Base-by-base conservation (phyloP, 2,329 filamentous ascomycete species). In the Paracoccidioides brasiliensis region DNA sequence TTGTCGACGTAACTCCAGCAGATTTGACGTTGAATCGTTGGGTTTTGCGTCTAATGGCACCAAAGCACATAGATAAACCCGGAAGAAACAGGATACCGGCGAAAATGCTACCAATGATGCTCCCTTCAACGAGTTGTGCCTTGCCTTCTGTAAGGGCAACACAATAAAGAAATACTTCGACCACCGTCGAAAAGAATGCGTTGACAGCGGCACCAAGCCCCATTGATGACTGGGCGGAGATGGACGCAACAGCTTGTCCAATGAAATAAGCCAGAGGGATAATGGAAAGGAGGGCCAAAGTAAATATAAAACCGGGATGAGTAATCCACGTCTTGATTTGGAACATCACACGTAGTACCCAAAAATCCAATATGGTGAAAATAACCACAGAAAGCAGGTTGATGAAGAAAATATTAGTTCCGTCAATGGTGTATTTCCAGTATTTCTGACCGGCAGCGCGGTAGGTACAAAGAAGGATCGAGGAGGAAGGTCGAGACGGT, bases 361-460 rank as follows among this genome's bases (percentile, higher is more conserved):
- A 83, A 78, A 91, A 97, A 75, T 98, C 93, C 61, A 95, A 82
- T 59, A 98, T 94, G 65, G 91, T 87, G 67, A 98, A 96, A 30
- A 88, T 75, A n/a, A 98, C 93, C 15, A 98, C 81, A 10, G 83
- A 86, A 74, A 97, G 88, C 56, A 98, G 80, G 69, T 98, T 98
- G 76, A 98, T 96, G 62, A 98, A 82, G 74, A 98, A 97, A 67
- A 98, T 95, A 72, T 98, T 98, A 58, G 93, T 98, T 55, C 93
- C 94, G 67, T 98, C 93, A 57, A 98, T 79, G 3, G 93, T 98
- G 73, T 98, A 98, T 73, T 98, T 98, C 91, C 94, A 98, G 76
- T 98, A 98, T 70, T 91, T 91, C 62, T 83, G 78, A 10, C 93
- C 93, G 10, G 94, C 91, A 45, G 93, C 93, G 57, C 94, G 86